Percentiles rank a stretch among this genome's conserved stretches.
Evolutionary conservation across 2,329 filamentous ascomycete species (phyloP).

Genomic region (Penicillium aurantiogriseum): DNA sequence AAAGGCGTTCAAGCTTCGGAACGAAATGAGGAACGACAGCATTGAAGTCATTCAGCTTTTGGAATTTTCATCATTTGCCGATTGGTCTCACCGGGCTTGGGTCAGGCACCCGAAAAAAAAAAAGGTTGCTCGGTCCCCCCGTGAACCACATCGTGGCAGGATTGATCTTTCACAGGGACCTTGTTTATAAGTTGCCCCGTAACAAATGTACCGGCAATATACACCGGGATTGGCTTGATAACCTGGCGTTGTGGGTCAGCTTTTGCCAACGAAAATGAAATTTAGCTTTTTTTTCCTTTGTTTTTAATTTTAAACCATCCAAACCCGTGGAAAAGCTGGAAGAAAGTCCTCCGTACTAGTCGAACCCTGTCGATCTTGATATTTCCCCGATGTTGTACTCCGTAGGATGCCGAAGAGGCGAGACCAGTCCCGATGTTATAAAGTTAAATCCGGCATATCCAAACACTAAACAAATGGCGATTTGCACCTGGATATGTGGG

Average conservation of each 20-base stretch:
- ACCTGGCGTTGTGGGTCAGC: constrained; percentile 1
- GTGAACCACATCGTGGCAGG: not conserved
- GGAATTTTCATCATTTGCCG: not conserved
- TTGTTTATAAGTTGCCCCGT: not conserved
- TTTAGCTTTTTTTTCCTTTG: not conserved
- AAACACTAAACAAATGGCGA: not conserved
- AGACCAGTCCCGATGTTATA: constrained; percentile 8
- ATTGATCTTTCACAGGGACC: not conserved
- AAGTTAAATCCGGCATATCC: constrained; percentile 11
- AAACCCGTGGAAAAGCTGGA: constrained; percentile 13
- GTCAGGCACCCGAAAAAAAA: not conserved
- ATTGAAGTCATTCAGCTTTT: not conserved
- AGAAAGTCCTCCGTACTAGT: constrained; percentile 18
- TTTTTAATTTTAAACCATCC: not conserved
- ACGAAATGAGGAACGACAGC: not conserved
- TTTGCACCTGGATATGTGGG: constrained; percentile 3
- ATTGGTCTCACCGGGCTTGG: not conserved
- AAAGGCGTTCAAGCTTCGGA: constrained; percentile 11
- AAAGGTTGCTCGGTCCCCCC: not conserved
- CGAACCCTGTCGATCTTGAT: constrained; percentile 26
- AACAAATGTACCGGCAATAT: constrained; percentile 16
- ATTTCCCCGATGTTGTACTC: not conserved
- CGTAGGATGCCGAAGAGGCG: constrained; percentile 21
- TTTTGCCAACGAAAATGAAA: not conserved
- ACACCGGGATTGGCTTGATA: constrained; percentile 16